A percentile compares a stretch with the other conserved stretches of the same genome.
Evolutionary conservation across 805 yeast species (phyloP).

Genomic region (Hanseniaspora thailandica): DNA sequence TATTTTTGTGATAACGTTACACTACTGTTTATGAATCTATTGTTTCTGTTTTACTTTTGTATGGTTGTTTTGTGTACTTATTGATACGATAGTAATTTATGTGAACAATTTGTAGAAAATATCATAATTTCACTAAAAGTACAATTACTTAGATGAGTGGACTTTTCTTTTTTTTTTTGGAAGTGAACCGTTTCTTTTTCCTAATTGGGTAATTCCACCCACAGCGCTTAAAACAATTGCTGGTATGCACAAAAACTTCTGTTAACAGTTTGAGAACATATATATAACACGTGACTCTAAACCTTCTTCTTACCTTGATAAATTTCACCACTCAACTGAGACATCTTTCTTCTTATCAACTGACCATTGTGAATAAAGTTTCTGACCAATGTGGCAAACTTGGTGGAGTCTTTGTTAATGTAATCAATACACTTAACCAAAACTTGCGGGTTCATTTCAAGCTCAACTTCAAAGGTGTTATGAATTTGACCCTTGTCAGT

Average conservation of each 20-base stretch:
- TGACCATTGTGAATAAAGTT: constrained; percentile 52
- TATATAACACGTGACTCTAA: constrained; percentile 28
- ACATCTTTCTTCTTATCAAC: constrained; percentile 30
- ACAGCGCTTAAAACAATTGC: no score
- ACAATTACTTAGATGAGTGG: no score
- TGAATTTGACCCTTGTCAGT: constrained; percentile 22
- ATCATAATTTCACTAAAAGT: no score
- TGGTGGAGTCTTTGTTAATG: constrained; percentile 36
- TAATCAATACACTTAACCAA: constrained; percentile 33
- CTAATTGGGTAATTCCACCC: neutral
- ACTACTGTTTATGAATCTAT: no score
- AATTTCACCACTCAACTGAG: constrained; percentile 28
- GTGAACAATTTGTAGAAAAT: no score
- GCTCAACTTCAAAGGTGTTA: constrained; percentile 36
- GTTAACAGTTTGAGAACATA: constrained; percentile 63
- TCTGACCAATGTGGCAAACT: constrained; percentile 48
- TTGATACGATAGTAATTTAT: no score
- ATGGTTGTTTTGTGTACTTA: no score
- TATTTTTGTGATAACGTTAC: no score
- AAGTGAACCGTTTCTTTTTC: no score
- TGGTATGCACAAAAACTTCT: no score
- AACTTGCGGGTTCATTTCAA: constrained; percentile 39
- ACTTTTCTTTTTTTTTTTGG: no score
- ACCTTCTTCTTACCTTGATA: constrained; percentile 30
- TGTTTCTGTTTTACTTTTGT: no score